phyloP scores from a whole-genome alignment of 768 basidiomycete genomes.

The Coprinopsis sp. region DNA sequence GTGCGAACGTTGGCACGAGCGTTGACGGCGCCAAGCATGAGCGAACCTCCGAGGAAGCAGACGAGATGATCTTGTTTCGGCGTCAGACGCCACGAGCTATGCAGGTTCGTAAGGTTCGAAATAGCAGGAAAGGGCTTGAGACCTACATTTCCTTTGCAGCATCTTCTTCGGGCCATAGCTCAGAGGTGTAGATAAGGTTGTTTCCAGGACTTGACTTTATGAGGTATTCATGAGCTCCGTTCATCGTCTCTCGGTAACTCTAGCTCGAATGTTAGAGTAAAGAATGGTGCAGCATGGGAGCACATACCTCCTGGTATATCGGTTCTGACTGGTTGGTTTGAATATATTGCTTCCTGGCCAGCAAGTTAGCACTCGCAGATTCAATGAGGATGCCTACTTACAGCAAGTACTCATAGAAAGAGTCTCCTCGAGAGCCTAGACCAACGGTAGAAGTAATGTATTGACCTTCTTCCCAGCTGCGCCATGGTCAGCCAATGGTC shows the following conservation, averaged over 20 bases:
- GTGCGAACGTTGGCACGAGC: conserved; percentile 43
- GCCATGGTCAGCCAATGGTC: background rate
- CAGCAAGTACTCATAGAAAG: conserved; percentile 91
- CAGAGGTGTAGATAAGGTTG: conserved; percentile 72
- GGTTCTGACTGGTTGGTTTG: conserved; percentile 78
- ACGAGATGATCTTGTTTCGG: conserved; percentile 96
- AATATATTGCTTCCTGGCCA: conserved; percentile 67
- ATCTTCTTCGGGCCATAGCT: conserved; percentile 59
- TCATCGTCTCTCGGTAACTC: conserved; percentile 84
- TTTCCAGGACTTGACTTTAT: conserved; percentile 56
- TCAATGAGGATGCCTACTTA: conserved; percentile 27
- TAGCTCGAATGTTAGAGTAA: conserved; percentile 55
- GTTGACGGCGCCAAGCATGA: conserved; percentile 83
- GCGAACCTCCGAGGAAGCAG: conserved; percentile 89
- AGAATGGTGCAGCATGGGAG: background rate
- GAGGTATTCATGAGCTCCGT: conserved; percentile 70
- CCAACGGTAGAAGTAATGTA: conserved; percentile 71
- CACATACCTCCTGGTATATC: conserved; percentile 66
- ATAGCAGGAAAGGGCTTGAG: background rate
- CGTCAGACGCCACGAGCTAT: conserved; percentile 61
- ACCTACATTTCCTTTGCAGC: conserved; percentile 29
- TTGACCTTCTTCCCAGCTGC: conserved; percentile 37
- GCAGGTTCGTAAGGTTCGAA: background rate
- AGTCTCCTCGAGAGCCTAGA: conserved; percentile 90
- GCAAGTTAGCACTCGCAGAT: background rate